Evolutionary conservation across 768 basidiomycete species (phyloP), one percentile per base, ranked within the genome.

Genomic region (Serendipita sp.): DNA sequence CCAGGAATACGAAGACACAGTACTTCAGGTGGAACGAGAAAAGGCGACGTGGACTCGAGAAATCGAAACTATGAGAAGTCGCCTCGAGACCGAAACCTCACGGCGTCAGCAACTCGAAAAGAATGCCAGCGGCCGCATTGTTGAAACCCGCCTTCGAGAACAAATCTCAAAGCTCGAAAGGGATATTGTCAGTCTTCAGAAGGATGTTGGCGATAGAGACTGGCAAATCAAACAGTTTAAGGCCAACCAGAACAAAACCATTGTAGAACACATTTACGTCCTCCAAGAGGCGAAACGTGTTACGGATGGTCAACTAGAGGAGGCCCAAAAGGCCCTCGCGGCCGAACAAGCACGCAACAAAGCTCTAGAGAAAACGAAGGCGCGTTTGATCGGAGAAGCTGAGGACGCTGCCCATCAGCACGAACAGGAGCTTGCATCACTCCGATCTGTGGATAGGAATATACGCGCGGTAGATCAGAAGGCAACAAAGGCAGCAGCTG

Each of bases 231-330:
- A 85, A 67, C 87, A 94, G 67, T 75, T 97, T 6, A 84, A 88
- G 62, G 86, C 88, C 2, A 84, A 81, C 71, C 88, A 96, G 71
- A 91, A 97, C 77, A 97, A 94, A 76, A 96, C 90, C n/a, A 94
- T 96, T 65, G 93, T 98, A 48, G 94, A 98, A 73, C 95, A 98
- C 70, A 91, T 96, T 29, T 86, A 98, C 71, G 95, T 97, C 33
- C 79, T 95, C 10, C 93, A 97, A 72, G 90, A 94, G 71, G 95
- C 95, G 15, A 98, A 97, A 73, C 85, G 85, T 40, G 85, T 95
- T 64, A 94, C 95, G 1, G 95, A 98, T 72, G 83, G 87, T 44
- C 91, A 96, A 70, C 82, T 97, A 15, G 82, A 78, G 18, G 88
- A 90, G 1, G 87, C 92, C 0, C 85, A 88, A 64, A 73, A 78